Conservation (phyloP, 164 flowering plant genomes). For the Taxillus chinensis region DNA sequence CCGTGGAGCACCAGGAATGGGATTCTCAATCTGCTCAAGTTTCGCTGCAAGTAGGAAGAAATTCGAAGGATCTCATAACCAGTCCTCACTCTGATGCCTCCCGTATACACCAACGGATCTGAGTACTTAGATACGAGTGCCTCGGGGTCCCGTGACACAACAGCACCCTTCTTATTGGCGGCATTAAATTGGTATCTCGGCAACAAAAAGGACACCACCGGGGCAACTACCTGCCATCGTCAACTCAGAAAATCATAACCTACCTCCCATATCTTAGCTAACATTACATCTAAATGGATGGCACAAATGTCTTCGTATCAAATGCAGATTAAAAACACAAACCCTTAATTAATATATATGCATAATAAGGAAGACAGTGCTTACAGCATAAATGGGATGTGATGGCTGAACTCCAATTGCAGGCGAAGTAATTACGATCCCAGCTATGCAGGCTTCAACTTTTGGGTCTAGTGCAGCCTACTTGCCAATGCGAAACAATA, state of each 20-base stretch:
- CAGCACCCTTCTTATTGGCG: slow-evolving; percentile 50
- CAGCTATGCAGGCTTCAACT: slow-evolving; percentile 36
- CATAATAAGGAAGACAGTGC: not conserved
- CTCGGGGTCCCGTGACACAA: slow-evolving; percentile 72
- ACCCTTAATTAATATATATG: too few species aligned
- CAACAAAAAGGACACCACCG: slow-evolving; percentile 49
- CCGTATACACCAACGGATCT: slow-evolving; percentile 82
- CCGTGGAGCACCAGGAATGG: slow-evolving; percentile 86
- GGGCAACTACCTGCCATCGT: slow-evolving; percentile 58
- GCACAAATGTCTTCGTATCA: too few species aligned
- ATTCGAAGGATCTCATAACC: slow-evolving; percentile 75
- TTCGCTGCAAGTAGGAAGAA: slow-evolving; percentile 48
- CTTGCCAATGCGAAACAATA: not conserved
- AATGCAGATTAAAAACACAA: too few species aligned
- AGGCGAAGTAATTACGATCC: slow-evolving; percentile 75
- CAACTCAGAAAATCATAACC: not conserved
- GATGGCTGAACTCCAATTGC: slow-evolving; percentile 80
- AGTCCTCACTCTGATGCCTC: slow-evolving; percentile 67
- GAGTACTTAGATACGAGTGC: slow-evolving; percentile 77
- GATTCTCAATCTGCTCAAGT: slow-evolving; percentile 31
- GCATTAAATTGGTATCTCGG: slow-evolving; percentile 60
- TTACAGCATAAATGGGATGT: slow-evolving; percentile 62
- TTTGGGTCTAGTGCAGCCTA: slow-evolving; percentile 72
- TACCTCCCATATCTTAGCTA: too few species aligned
- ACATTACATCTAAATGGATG: too few species aligned